These are phyloP conservation scores for Trichaptum fuscoviolaceum DNA, from an alignment of 768 basidiomycete species.

Conservation along the genomic window DNA sequence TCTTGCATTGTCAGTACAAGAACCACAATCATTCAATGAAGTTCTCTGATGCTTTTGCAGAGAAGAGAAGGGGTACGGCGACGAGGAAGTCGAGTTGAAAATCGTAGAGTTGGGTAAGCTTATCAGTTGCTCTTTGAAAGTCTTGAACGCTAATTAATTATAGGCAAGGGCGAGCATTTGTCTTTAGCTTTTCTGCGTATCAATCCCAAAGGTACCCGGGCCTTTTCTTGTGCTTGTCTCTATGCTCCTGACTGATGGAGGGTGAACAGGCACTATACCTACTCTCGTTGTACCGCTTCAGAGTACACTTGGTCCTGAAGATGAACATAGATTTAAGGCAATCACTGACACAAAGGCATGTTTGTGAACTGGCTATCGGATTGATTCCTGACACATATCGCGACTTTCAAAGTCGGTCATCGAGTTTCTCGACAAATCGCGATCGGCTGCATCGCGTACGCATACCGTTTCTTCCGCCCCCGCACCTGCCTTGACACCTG, in stretches of 20 bases:
- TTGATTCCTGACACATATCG: conserved; percentile 7
- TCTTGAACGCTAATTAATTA: conserved; percentile 2
- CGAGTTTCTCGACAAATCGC: conserved; percentile 79
- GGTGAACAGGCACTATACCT: conserved; percentile 63
- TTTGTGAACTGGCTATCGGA: conserved; percentile 8
- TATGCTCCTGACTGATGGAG: background rate
- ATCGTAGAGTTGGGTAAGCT: conserved; percentile 57
- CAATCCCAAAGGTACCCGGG: conserved; percentile 78
- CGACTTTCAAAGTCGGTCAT: conserved; percentile 54
- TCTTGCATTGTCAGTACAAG: conserved; percentile 45
- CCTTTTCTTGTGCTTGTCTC: conserved; percentile 14
- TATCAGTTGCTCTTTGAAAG: conserved; percentile 1
- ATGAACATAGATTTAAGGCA: conserved; percentile 77
- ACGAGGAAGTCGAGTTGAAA: conserved; percentile 68
- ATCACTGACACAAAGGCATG: conserved; percentile 67
- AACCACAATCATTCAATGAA: background rate
- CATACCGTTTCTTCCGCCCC: conserved; percentile 68
- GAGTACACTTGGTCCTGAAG: conserved; percentile 61
- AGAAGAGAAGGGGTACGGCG: conserved; percentile 78
- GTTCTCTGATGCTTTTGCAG: conserved; percentile 22
- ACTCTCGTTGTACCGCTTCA: conserved; percentile 80
- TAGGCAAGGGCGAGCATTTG: conserved; percentile 79
- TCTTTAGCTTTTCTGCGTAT: conserved; percentile 69
- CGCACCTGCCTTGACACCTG: conserved; percentile 71
- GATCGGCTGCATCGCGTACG: conserved; percentile 61